Percentiles rank a stretch among this genome's conserved stretches.
phyloP scores from a whole-genome alignment of 2,329 filamentous ascomycete species.

The Pseudogymnoascus sp. region DNA sequence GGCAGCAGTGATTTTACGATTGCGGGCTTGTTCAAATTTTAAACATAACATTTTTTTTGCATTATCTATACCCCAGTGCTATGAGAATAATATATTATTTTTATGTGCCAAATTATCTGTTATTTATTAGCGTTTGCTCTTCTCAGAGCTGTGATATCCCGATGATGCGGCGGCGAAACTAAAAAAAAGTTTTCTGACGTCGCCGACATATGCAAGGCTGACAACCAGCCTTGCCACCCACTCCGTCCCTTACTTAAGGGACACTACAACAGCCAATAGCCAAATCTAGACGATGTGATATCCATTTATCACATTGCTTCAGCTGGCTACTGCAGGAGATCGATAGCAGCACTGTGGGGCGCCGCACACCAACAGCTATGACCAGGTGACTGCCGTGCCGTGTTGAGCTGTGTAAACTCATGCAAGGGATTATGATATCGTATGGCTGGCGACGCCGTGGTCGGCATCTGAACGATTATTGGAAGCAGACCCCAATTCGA shows the following conservation, averaged over 20 bases:
- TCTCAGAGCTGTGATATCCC: background rate
- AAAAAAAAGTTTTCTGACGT: conserved; percentile 9
- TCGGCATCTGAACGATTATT: background rate
- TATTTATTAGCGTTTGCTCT: background rate
- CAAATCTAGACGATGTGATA: background rate
- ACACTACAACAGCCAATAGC: background rate
- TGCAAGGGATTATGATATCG: background rate
- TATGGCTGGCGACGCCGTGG: background rate
- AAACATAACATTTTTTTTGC: background rate
- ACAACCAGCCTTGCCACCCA: background rate
- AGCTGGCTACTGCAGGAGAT: background rate
- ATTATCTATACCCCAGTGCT: background rate
- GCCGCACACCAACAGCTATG: background rate
- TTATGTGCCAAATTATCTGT: background rate
- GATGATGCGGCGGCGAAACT: background rate
- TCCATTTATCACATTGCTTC: background rate
- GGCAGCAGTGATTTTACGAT: background rate
- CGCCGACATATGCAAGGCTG: background rate
- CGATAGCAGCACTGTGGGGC: background rate
- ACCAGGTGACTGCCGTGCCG: background rate
- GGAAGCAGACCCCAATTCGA: background rate
- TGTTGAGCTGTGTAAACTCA: background rate
- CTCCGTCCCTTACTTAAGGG: background rate
- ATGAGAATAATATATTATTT: background rate
- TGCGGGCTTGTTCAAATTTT: background rate